These are phyloP conservation scores for Nitzschia putrida DNA, from an alignment of 108 stramenopile genomes.

Conservation along the genomic window DNA sequence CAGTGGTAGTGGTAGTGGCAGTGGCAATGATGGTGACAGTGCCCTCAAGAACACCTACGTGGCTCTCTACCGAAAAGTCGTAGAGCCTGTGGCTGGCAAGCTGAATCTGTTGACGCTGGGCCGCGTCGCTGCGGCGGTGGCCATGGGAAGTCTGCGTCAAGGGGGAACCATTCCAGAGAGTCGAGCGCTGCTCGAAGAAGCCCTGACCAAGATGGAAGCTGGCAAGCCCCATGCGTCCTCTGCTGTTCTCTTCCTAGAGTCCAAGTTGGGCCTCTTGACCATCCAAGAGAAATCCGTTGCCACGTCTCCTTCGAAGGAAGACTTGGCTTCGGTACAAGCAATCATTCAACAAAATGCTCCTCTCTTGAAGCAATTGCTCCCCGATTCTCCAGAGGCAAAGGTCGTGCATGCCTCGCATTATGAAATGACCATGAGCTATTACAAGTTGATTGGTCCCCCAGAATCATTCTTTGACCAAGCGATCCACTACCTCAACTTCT, in stretches of 20 bases:
- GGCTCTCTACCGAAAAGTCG: slow-evolving; percentile 62
- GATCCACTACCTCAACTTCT: slow-evolving; percentile 85
- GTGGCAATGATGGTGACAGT: background rate
- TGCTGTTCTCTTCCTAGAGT: slow-evolving; percentile 68
- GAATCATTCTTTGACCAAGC: slow-evolving; percentile 92
- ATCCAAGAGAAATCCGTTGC: slow-evolving; percentile 32
- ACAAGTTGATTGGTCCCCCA: slow-evolving; percentile 94
- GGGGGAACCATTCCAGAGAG: slow-evolving; percentile 16
- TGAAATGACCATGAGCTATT: slow-evolving; percentile 84
- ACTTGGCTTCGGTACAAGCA: slow-evolving; percentile 50
- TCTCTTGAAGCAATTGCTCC: slow-evolving; percentile 59
- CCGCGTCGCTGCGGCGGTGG: slow-evolving; percentile 80
- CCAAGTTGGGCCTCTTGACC: slow-evolving; percentile 62
- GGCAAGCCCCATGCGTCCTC: slow-evolving; percentile 43
- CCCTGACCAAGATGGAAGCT: slow-evolving; percentile 29
- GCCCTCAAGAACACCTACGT: slow-evolving; percentile 63
- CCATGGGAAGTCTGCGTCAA: slow-evolving; percentile 43
- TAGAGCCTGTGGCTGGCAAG: slow-evolving; percentile 60
- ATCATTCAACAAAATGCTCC: slow-evolving; percentile 55
- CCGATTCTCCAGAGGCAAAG: slow-evolving; percentile 59
- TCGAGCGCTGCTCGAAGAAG: slow-evolving; percentile 28
- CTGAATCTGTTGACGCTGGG: slow-evolving; percentile 90
- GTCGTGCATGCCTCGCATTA: slow-evolving; percentile 90
- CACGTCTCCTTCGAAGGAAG: slow-evolving; percentile 26
- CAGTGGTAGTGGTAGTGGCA: background rate